Base-by-base conservation (phyloP, 495 filamentous ascomycete genomes). In the Penicillium angulare region DNA sequence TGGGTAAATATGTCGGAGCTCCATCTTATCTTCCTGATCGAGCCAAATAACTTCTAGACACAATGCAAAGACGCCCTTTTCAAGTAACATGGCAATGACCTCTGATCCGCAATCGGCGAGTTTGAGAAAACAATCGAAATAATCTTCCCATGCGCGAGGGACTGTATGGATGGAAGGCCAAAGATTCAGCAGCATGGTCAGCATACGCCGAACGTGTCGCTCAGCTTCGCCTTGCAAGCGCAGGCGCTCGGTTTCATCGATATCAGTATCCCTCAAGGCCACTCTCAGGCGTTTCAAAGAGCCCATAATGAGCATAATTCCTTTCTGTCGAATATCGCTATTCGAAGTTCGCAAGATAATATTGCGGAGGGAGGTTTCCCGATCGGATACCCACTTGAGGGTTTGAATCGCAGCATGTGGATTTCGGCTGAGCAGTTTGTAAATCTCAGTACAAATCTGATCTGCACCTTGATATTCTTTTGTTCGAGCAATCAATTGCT, bases 101-200 rank as follows among this genome's bases (percentile, higher is more conserved):
- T 72, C 55, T 5, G 65, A 59, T 1, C 86, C 85, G 40, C 85
- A 61, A 23, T 67, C 73, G 18, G 80, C 80, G 53, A 92, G 81
- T 13, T 74, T 67, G 22, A 76, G 57, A 52, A 92, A 71, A 26
- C 88, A 76, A 21, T 81, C 82, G 56, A 93, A 93, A 36, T 87
- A 91, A 59, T 95, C 90, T 33, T 83, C 80, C 90, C 90, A 95
- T 7, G 83, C 77, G 24, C 86, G 82, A 17, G 79, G 62, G 20
- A 76, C 71, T 2, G 67, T 63, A 49, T 88, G 82, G 23, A 87
- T 60, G 7, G 61, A 61, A 3, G 75, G 54, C 79, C 79, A 86
- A 5, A 83, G 50, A 9, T 79, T 76, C 33, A 66, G 66, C 7
- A 86, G 55, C 13, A 65, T 71, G 3, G 64, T 64, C 51, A 86